Evolutionary conservation across 306 rosid genomes (phyloP).

Genomic region (Pachyrhizus erosus): DNA sequence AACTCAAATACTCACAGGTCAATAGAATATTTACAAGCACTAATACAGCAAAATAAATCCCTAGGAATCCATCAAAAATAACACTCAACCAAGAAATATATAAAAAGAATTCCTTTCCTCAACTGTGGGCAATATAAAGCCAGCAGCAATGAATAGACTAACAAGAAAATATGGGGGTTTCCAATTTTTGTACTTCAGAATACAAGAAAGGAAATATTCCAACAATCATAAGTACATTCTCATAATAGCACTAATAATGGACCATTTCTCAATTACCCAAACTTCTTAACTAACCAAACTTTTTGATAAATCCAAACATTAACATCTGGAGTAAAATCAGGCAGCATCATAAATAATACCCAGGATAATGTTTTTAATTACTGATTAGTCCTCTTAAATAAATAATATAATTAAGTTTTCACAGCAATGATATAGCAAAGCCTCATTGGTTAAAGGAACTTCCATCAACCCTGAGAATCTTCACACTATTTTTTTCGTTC

Average conservation of each 20-base stretch:
- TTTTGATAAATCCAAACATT: constrained; percentile 6
- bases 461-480: neutral
- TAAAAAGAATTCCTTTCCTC: constrained; percentile 6
- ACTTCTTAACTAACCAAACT: neutral
- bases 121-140: constrained; percentile 17
- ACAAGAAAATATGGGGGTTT: neutral
- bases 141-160: neutral
- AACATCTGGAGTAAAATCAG: neutral
- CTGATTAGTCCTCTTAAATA: neutral
- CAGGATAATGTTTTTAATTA: neutral
- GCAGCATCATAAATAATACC: neutral
- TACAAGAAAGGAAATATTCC: neutral
- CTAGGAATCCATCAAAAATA: constrained; percentile 1
- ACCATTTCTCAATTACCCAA: constrained; percentile 19
- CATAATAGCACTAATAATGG: neutral
- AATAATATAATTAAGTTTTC: neutral
- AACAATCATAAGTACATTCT: constrained; percentile 2
- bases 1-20: neutral
- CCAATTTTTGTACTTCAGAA: neutral
- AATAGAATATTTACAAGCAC: neutral
- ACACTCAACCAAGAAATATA: neutral
- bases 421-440: neutral
- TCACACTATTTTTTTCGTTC: neutral
- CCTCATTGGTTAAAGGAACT: neutral
- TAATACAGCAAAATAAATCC: neutral